Evolutionary conservation across 2,329 filamentous ascomycete genomes (phyloP), one percentile per base, ranked within the genome.

Genomic region (Aspergillus latus): DNA sequence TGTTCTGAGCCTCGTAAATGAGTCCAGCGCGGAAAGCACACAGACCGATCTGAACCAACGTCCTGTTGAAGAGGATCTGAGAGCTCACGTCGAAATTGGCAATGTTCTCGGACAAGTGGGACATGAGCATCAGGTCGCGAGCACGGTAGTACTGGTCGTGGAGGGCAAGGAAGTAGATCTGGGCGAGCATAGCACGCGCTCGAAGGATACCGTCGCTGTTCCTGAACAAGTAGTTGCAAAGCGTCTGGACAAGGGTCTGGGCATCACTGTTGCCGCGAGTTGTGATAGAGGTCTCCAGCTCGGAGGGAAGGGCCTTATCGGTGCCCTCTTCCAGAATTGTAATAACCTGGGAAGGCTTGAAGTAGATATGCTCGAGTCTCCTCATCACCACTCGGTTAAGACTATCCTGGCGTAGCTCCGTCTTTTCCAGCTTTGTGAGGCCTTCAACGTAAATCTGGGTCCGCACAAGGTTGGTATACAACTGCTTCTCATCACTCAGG

Each of bases 41-140:
- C 56, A 99, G 89, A 66, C 94, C 95, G 59, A 99, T 93, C 77
- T 99, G 94, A 42, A 97, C 95, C 34, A 99, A 84, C 1, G 94
- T 97, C 65, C 94, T 87, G 84, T 99, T 99, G 87, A 95, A 99
- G 56, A 99, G 87, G 61, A 99, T 99, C 78, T 99, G 94, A 54
- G 91, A 96, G 79, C 88, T 91, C 66, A 99, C 89, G 70, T 99
- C 94, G 71, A 99, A 99, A 78, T 90, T 95, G 78, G 85, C 84
- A 74, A 99, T 99, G 54, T 90, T 96, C 81, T 99, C 94, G 73
- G 97, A 93, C 72, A 99, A 81, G 80, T 99, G 94, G 15, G 94
- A 99, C 92, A 99, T 99, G 75, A 99, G 86, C 88, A 97, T 96
- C 89, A 99, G 93, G 76, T 99, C 95, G 64, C 94, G 90, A 69